Conservation (phyloP, 441 rosid genomes). For the Bruguiera hainesii region DNA sequence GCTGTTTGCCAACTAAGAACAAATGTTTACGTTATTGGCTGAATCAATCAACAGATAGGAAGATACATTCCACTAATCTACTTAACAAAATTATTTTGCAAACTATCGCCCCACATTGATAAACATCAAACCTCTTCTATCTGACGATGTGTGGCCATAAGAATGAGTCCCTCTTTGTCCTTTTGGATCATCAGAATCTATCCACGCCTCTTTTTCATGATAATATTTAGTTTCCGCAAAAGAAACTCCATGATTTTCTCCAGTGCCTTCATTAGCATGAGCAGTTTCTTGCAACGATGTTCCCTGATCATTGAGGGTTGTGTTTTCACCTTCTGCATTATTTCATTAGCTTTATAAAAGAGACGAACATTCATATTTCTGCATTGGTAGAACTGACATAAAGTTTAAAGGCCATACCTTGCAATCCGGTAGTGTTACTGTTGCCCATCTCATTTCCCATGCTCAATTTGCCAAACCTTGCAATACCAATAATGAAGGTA, state of each 20-base stretch:
- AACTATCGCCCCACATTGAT: not conserved
- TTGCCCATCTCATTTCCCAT: conserved; percentile 88
- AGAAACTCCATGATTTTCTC: conserved; percentile 20
- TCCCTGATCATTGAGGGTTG: conserved; percentile 12
- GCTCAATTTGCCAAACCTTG: conserved; percentile 36
- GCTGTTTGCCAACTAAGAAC: not conserved
- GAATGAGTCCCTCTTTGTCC: conserved; percentile 17
- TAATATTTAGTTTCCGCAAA: conserved; percentile 17
- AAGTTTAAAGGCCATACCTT: conserved; percentile 27
- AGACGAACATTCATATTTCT: conserved; percentile 2
- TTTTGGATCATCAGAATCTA: conserved; percentile 21
- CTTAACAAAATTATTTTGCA: not conserved
- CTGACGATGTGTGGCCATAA: conserved; percentile 6
- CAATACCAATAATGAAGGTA: conserved; percentile 33
- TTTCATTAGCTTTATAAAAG: conserved; percentile 8
- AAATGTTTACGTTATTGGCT: not conserved
- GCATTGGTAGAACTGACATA: not conserved
- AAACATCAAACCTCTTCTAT: conserved; percentile 25
- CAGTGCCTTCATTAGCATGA: conserved; percentile 14
- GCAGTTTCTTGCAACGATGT: conserved; percentile 26
- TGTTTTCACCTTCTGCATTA: conserved; percentile 30
- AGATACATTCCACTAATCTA: not conserved
- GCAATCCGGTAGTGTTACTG: conserved; percentile 58
- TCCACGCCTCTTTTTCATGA: conserved; percentile 20
- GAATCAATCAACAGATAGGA: not conserved